Evolutionary conservation across 306 rosid genomes (phyloP), one percentile per base, ranked within the genome.

Genomic region (Glycine latifolia): DNA sequence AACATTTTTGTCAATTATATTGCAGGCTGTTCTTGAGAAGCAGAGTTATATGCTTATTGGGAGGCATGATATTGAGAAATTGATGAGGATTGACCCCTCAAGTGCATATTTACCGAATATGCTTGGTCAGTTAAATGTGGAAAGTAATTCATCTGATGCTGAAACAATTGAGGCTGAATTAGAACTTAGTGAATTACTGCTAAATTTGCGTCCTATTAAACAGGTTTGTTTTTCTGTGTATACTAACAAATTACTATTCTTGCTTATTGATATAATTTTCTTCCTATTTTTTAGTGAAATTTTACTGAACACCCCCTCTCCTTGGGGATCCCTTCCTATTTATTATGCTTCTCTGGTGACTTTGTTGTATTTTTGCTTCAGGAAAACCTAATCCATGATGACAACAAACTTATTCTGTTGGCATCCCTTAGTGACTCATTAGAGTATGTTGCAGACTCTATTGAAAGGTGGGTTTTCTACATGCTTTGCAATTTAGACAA

Each of bases 21-120:
- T 87, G 71, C 91, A 96, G 99, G 97, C 98, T 62, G 99, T 96
- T 85, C 94, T 96, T 86, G 99, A 96, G 89, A 96, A 96, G 90
- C 99, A 96, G 89, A 92, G 98, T 83, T 96, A 96, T 76, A 93
- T 96, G 99, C 97, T 96, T 54, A 92, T 96, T 89, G 99, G 99
- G 86, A 92, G 99, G 87, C 90, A 93, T 78, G 99, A 96, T 86
- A 89, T 96, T 46, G 99, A 96, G 78, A 94, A 91, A 87, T 83
- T 93, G 90, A 91, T 96, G 98, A 91, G 89, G 84, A 89, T 88
- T 82, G 97, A 90, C 84, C 89, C 94, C 55, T 91, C 98, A 46
- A 92, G 91, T 90, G 86, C 90, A 67, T 92, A 83, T 85, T 89
- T 96, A 85, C 97, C 94, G 49, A 87, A 84, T 87, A 84, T 76